Percentiles rank a stretch among this genome's conserved stretches.
phyloP scores from a whole-genome alignment of 2,329 filamentous ascomycete species.

The Clathrospora elynae region DNA sequence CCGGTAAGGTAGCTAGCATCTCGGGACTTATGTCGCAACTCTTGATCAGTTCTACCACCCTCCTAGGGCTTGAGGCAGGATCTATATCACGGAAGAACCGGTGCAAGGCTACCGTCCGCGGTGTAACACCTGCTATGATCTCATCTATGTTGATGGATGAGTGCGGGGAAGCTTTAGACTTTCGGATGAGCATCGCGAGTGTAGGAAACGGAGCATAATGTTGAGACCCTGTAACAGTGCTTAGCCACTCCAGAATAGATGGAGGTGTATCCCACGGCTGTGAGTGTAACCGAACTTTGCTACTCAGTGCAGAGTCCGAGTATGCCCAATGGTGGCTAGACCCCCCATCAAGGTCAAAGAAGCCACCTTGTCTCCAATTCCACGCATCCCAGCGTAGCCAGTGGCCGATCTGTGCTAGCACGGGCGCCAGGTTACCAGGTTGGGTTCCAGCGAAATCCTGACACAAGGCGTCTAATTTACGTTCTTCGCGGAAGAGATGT shows the following conservation, averaged over 20 bases:
- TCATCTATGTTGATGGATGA: constrained; percentile 46
- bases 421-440: constrained; percentile 64
- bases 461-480: constrained; percentile 73
- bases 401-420: constrained; percentile 77
- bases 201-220: constrained; percentile 45
- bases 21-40: constrained; percentile 68
- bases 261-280: constrained; percentile 56
- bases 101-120: constrained; percentile 69
- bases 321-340: constrained; percentile 61
- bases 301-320: constrained; percentile 55
- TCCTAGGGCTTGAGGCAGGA: constrained; percentile 51
- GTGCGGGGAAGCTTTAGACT: constrained; percentile 46
- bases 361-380: constrained; percentile 58
- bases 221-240: constrained; percentile 37
- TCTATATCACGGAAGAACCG: constrained; percentile 64
- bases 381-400: constrained; percentile 80
- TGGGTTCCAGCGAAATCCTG: constrained; percentile 55
- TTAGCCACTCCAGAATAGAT: constrained; percentile 62
- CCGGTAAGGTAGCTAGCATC: constrained; percentile 81
- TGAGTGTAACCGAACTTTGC: constrained; percentile 33
- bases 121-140: constrained; percentile 41
- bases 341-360: constrained; percentile 66
- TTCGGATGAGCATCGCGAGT: constrained; percentile 44
- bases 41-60: constrained; percentile 76
- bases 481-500: constrained; percentile 87